Evolutionary conservation across 2,329 filamentous ascomycete genomes (phyloP), one percentile per base, ranked within the genome.

Genomic region (Myriosclerotinia duriaeana): DNA sequence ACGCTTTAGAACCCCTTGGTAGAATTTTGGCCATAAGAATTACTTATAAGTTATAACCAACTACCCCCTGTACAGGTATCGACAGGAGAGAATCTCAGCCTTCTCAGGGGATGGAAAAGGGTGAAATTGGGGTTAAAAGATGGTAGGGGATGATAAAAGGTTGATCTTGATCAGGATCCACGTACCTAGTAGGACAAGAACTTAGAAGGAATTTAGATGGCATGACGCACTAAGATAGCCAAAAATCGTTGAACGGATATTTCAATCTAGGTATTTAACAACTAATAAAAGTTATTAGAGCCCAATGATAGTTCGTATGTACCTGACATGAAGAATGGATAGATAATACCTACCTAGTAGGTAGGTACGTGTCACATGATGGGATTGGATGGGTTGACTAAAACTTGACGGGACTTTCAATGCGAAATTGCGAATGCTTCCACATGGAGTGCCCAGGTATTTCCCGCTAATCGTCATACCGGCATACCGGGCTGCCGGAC

Each of bases 281-380:
- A 26, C 46, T 22, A 15, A 9, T 22, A 15, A 9, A 12, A 22
- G 8, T n/a, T 22, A 22, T 22, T 22, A 12, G 12, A 50, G 46
- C 46, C 46, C 46, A 50, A 50, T 50, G n/a, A 60, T 48, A 36
- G 42, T 42, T 60, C 56, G n/a, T 17, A 60, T 20, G 56, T 60
- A 60, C 56, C 56, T 60, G 56, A 48, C 56, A 60, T 60, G 42
- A 22, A 48, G 9, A 20, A 12, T 34, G 4, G 5, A 34, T 34
- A 34, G n/a, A n/a, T n/a, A n/a, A n/a, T n/a, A n/a, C n/a, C n/a
- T n/a, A 34, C 30, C 5, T 34, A 34, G 6, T 34, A 34, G 30
- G 30, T 34, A 34, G 30, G 36, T 44, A 42, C n/a, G 38, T 58
- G 54, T 58, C 54, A 58, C 54, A 58, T 58, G 54, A 58, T 48